Conservation (phyloP, 139 green algal genomes). For the Pleodorina starrii region DNA sequence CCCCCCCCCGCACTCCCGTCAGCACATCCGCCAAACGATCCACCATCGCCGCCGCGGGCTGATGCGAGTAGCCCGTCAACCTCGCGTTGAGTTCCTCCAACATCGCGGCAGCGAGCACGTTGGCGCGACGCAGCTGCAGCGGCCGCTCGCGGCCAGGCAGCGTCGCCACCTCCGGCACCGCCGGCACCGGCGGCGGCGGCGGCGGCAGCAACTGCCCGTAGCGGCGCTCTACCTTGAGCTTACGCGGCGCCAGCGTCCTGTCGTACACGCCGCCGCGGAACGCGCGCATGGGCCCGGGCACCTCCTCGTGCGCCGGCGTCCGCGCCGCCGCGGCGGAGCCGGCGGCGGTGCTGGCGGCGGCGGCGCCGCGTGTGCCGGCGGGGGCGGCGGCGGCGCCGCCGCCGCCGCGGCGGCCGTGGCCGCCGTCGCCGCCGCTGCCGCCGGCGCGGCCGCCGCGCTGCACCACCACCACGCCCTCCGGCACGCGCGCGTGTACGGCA, state of each 20-base stretch:
- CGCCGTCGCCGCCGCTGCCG: background rate
- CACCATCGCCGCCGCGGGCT: background rate
- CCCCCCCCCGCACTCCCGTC: background rate
- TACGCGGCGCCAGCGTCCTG: conserved; percentile 8
- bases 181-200: background rate
- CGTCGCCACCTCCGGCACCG: background rate
- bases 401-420: background rate
- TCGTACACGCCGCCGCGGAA: conserved; percentile 43
- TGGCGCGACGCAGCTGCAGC: conserved; percentile 17
- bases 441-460: background rate
- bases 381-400: background rate
- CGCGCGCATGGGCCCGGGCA: background rate
- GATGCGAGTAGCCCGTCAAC: background rate
- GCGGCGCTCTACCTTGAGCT: conserved; percentile 43
- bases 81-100: conserved; percentile 23
- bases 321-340: background rate
- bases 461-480: conserved; percentile 22
- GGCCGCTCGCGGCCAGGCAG: background rate
- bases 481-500: conserved; percentile 8
- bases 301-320: background rate
- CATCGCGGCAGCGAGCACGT: conserved; percentile 34
- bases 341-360: background rate
- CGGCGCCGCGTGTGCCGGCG: background rate
- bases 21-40: conserved; percentile 40
- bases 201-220: background rate